Base-by-base conservation (phyloP, 768 basidiomycete genomes). In the Tubosaeta sp. region DNA sequence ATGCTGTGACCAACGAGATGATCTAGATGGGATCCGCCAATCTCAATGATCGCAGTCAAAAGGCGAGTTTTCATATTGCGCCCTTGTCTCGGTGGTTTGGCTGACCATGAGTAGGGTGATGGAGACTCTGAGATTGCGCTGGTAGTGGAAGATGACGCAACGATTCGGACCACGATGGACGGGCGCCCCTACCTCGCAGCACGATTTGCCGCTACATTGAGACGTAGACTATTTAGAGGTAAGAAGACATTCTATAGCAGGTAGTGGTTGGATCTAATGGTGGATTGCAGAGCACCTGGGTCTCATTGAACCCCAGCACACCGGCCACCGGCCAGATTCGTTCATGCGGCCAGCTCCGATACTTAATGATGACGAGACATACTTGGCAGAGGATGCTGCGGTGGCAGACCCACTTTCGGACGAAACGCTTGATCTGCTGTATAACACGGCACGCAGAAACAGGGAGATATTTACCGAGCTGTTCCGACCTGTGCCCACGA, bases 81-180 rank as follows among this genome's bases (percentile, higher is more conserved):
- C 24, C 19, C 30, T 13, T 29, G 18, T 30, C 30, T n/a, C 11
- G 42, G 24, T 42, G 32, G 29, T 25, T 44, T 27, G 22, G 43
- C 47, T 66, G 27, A 55, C 32, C 31, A 44, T 22, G 53, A 56
- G 13, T 42, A 87, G 83, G 94, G 94, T 22, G 87, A 95, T 57
- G 92, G 91, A 30, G 93, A 95, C 68, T 95, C 92, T 1, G 96
- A 98, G 71, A 95, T 97, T 56, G 90, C 89, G 7, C 70, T 96
- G 8, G 83, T 97, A 18, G 86, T 96, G 27, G 94, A 98, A 68
- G 95, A 99, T 60, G 71, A 77, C 0, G 90, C 95, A 44, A 74
- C 81, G 72, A 74, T 99, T 35, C 73, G 78, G 24, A 79, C 84
- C 4, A 76, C 65, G 14, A 95, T 96, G 93, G 74, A 92, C 59